These are phyloP conservation scores for Magnusiomyces suaveolens DNA, from an alignment of 1,139 yeast genomes.

Conservation along the genomic window DNA sequence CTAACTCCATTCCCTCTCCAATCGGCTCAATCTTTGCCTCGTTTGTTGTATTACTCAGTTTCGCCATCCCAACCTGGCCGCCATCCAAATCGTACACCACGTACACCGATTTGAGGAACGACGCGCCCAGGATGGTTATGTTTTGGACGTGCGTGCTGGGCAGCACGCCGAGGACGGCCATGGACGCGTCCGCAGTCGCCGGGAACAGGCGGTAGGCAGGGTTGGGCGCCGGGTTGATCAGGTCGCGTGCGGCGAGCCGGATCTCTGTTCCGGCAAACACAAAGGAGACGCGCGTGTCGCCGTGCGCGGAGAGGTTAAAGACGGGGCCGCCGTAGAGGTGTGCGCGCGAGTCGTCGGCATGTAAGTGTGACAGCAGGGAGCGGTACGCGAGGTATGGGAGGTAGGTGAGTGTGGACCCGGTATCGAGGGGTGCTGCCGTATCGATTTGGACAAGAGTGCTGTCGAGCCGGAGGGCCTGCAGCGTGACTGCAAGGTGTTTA, in stretches of 20 bases:
- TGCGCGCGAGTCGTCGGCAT: neutral
- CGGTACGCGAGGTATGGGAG: slow-evolving; percentile 14
- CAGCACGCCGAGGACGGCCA: neutral
- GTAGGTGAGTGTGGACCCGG: neutral
- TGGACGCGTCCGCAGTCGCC: slow-evolving; percentile 16
- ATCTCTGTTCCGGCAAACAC: neutral
- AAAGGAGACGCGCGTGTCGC: slow-evolving; percentile 13
- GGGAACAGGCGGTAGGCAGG: slow-evolving; percentile 35
- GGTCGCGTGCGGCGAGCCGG: neutral
- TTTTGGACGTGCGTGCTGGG: neutral
- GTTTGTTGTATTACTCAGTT: neutral
- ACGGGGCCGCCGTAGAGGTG: slow-evolving; percentile 9
- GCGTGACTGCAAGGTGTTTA: slow-evolving; percentile 8
- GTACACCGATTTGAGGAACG: slow-evolving; percentile 22
- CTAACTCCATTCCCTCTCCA: neutral
- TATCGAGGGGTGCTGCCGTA: slow-evolving; percentile 32
- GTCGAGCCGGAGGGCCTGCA: slow-evolving; percentile 6
- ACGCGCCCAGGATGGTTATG: slow-evolving; percentile 23
- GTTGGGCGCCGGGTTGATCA: neutral
- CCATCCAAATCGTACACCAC: slow-evolving; percentile 22
- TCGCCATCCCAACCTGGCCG: slow-evolving; percentile 10
- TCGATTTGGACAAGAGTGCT: slow-evolving; percentile 24
- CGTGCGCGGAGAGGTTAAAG: slow-evolving; percentile 13
- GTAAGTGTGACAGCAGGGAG: slow-evolving; percentile 15
- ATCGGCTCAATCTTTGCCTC: slow-evolving; percentile 4